These are phyloP conservation scores for Sporothrix luriei DNA, from an alignment of 2,329 filamentous ascomycete species.

Conservation along the genomic window DNA sequence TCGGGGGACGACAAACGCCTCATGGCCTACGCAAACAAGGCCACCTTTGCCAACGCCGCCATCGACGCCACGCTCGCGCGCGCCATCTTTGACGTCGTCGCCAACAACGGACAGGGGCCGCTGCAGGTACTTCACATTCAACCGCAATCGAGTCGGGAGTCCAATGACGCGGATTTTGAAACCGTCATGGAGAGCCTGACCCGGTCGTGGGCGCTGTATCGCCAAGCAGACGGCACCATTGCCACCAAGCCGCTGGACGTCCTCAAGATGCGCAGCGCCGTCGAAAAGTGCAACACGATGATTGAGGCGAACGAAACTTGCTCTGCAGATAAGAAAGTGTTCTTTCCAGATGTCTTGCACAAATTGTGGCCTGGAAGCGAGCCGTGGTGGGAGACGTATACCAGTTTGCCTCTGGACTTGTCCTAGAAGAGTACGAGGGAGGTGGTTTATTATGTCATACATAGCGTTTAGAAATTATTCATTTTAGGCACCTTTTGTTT, in stretches of 20 bases:
- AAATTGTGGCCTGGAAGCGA: neutral
- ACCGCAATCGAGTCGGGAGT: neutral
- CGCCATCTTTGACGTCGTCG: neutral
- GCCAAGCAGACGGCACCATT: neutral
- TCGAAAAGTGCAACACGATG: neutral
- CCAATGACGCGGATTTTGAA: neutral
- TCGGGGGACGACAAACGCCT: neutral
- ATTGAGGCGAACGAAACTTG: neutral
- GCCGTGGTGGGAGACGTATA: neutral
- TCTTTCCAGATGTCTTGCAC: neutral
- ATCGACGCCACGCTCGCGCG: neutral
- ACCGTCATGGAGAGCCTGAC: neutral
- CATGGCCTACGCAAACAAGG: neutral
- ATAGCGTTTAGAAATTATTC: neutral
- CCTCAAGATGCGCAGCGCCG: neutral
- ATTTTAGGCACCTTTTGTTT: neutral
- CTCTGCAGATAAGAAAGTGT: neutral
- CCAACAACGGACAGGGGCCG: neutral
- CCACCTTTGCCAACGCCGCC: neutral
- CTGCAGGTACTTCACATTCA: neutral
- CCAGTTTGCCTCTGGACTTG: neutral
- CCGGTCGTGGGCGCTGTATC: neutral
- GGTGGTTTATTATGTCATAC: neutral
- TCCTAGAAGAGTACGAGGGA: neutral
- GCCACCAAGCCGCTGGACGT: neutral